Evolutionary conservation across 2,329 filamentous ascomycete genomes (phyloP), one percentile per base, ranked within the genome.

Genomic region (Daldinia sp.): DNA sequence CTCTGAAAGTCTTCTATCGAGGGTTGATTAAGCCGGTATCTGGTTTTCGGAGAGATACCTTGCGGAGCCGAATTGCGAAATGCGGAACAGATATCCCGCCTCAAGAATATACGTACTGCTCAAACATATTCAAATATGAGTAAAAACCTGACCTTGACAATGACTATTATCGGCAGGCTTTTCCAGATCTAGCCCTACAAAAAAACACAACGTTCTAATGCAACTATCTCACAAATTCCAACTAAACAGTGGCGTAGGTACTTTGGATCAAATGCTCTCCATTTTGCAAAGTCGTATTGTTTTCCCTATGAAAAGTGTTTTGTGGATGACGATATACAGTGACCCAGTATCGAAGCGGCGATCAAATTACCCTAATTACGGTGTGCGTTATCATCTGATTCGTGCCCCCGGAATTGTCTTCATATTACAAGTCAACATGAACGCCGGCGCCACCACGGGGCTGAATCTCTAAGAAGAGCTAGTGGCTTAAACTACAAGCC

Each of bases 241-340:
- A 26, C 10, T 18, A 12, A 33, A 26, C 15, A n/a, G 18, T 30
- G n/a, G 15, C 7, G 33, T 54, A 26, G 33, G 33, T 9, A 13
- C 10, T 54, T 54, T 10, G 12, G 12, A 54, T 54, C 10, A 3
- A 33, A 42, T 15, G 12, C 46, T 46, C 42, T n/a, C 35, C 9
- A 23, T 39, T 59, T 66, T 46, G 41, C 39, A 28, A 42, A 55
- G 58, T 42, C 37, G 55, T 37, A 28, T 61, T 71, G 23, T 60
- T 26, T 55, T 60, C 51, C 57, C n/a, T 60, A 53, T 61, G 53
- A 33, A 58, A 26, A 54, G n/a, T 33, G 26, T 58, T 60, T 48
- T 37, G 26, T 46, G 55, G 54, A 51, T 26, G 46, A 46, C 28
- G 58, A 44, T 57, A 54, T 44, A 62, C 50, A 58, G 41, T n/a